Conservation (phyloP, 2,329 filamentous ascomycete species). For the Fusarium equiseti region DNA sequence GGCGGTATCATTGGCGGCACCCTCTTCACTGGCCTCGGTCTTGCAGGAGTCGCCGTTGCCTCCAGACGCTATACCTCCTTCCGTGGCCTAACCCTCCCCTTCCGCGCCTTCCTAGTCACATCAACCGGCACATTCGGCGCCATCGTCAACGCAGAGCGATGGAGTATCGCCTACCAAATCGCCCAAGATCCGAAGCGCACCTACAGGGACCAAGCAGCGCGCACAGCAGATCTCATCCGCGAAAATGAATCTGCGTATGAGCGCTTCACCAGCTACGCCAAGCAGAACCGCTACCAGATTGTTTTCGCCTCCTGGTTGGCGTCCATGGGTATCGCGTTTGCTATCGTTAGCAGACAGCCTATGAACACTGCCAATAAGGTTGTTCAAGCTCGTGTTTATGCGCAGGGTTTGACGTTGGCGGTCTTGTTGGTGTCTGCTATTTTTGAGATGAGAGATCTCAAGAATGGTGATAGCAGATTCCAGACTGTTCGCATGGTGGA, state of each 20-base stretch:
- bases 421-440: slow-evolving; percentile 85
- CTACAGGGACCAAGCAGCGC: slow-evolving; percentile 74
- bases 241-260: slow-evolving; percentile 68
- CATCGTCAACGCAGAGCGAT: slow-evolving; percentile 88
- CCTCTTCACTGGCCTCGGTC: slow-evolving; percentile 74
- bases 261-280: slow-evolving; percentile 77
- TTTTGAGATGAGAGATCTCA: slow-evolving; percentile 83
- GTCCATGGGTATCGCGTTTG: slow-evolving; percentile 80
- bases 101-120: slow-evolving; percentile 89
- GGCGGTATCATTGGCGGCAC: slow-evolving; percentile 81
- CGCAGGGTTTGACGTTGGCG: slow-evolving; percentile 87
- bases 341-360: slow-evolving; percentile 80
- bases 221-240: slow-evolving; percentile 66
- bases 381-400: slow-evolving; percentile 94
- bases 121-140: slow-evolving; percentile 85
- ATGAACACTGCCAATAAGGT: slow-evolving; percentile 85
- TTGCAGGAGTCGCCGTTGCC: slow-evolving; percentile 74
- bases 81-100: slow-evolving; percentile 84
- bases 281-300: slow-evolving; percentile 86
- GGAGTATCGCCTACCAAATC: slow-evolving; percentile 73
- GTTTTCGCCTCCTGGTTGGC: slow-evolving; percentile 89
- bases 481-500: slow-evolving; percentile 85
- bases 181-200: slow-evolving; percentile 73
- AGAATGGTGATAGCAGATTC: slow-evolving; percentile 81
- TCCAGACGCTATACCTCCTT: slow-evolving; percentile 80